phyloP scores from a whole-genome alignment of 2,329 filamentous ascomycete species.

The Fusarium sp. region DNA sequence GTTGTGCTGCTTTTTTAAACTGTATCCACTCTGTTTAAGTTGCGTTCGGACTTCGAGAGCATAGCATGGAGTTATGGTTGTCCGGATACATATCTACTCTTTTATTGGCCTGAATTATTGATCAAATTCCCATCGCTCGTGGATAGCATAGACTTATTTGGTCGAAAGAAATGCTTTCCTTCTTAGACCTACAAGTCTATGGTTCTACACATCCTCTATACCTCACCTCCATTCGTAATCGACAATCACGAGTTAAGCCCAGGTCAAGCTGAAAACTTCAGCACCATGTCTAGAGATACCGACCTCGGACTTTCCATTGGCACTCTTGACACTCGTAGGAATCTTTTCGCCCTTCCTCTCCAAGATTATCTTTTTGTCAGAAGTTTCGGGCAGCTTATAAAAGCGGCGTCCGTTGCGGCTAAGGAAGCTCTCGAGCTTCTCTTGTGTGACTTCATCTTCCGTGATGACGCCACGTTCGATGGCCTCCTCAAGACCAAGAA shows the following conservation, averaged over 20 bases:
- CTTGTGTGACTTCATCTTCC: conserved; percentile 66
- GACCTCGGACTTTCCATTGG: conserved; percentile 58
- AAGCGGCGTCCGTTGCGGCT: conserved; percentile 66
- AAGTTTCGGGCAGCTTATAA: conserved; percentile 59
- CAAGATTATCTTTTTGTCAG: conserved; percentile 52
- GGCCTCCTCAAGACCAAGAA: conserved; percentile 72
- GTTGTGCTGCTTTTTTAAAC: conserved; percentile 29
- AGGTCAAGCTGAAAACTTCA: conserved; percentile 59
- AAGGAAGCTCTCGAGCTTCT: conserved; percentile 68
- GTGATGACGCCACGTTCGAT: conserved; percentile 66
- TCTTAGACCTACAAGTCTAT: conserved; percentile 6
- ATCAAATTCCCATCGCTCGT: neutral
- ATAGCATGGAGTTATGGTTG: conserved; percentile 51
- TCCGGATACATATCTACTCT: conserved; percentile 6
- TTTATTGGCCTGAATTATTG: neutral
- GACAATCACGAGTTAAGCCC: conserved; percentile 42
- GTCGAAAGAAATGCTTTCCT: conserved; percentile 7
- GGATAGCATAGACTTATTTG: neutral
- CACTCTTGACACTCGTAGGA: conserved; percentile 55
- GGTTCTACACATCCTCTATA: conserved; percentile 3
- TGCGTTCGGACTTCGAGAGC: conserved; percentile 25
- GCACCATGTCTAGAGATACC: conserved; percentile 59
- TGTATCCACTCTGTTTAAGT: conserved; percentile 34
- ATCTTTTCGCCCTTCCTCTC: conserved; percentile 60
- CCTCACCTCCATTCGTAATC: conserved; percentile 5